Evolutionary conservation across 2,329 filamentous ascomycete genomes (phyloP), one percentile per base, ranked within the genome.

Genomic region (Huntiella abstrusa): DNA sequence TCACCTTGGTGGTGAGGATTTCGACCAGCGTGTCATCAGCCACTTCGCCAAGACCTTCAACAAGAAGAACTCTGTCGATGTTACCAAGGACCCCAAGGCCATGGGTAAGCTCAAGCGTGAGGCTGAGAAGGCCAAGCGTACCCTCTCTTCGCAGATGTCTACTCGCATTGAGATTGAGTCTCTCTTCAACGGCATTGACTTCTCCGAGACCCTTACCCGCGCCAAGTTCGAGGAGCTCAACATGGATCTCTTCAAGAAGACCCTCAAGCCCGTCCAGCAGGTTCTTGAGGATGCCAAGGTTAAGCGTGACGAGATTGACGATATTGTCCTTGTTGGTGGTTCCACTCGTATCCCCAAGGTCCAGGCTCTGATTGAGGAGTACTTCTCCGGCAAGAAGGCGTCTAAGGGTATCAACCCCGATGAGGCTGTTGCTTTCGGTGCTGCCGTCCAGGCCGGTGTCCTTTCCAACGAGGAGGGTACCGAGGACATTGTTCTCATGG

Each of bases 91-190:
- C 61, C 69, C 80, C 54, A 95, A 95, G 83, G 81, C 88, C 55
- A 96, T 96, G 87, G 85, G 87, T 70, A 98, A 96, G 73, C 77
- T 98, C 57, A 96, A 96, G 84, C 87, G 91, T 58, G 91, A 96
- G 68, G 88, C 91, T 56, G 91, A 98, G 68, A 95, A 95, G 79
- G 91, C 91, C 68, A 98, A 98, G 83, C 84, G 91, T 61, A 92
- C 87, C 57, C 80, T 98, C 48, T 94, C 83, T 60, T 91, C 84
- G 55, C 85, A 92, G 70, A 87, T 85, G 79, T 86, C 82, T 54
- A 84, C 84, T 55, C 83, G 84, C 56, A 86, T 94, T 56, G 91
- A 96, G 70, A 95, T 98, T 54, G 91, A 98, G 67, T 80, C 84
- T 55, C 93, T 98, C 82, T 82, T 84, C 69, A 78, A 93, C 57